These are phyloP conservation scores for Ceriops zippeliana DNA, from an alignment of 345 rosid genomes.

Conservation along the genomic window DNA sequence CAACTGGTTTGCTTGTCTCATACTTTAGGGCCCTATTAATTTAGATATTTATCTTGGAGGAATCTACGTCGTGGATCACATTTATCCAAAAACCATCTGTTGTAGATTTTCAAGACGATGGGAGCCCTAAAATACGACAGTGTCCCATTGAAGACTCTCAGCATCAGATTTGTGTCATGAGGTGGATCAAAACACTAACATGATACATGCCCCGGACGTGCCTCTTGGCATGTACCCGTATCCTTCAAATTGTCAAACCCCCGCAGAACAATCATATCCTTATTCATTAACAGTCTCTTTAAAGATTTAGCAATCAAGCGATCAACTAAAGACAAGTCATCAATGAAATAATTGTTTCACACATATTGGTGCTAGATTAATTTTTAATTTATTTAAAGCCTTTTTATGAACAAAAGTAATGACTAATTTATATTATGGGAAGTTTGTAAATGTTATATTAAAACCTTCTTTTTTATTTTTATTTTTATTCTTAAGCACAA, in stretches of 20 bases:
- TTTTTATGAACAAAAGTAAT: no score
- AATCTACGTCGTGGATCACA: slow-evolving; percentile 29
- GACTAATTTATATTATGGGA: no score
- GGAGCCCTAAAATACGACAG: slow-evolving; percentile 22
- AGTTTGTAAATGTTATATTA: no score
- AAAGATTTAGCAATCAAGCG: no score
- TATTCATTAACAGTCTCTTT: neutral
- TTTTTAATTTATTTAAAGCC: no score
- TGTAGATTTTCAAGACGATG: slow-evolving; percentile 16
- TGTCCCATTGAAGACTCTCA: slow-evolving; percentile 37
- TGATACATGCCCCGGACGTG: slow-evolving; percentile 29
- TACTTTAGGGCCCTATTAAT: slow-evolving; percentile 8
- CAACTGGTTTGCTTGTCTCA: slow-evolving; percentile 20
- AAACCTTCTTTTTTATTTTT: no score
- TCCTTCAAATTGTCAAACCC: slow-evolving; percentile 38
- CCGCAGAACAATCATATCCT: slow-evolving; percentile 32
- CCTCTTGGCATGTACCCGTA: slow-evolving; percentile 31
- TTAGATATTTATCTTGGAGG: slow-evolving; percentile 11
- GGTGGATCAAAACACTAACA: slow-evolving; percentile 34
- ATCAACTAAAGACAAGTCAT: no score
- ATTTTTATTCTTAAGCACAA: no score
- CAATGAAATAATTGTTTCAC: no score
- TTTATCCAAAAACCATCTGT: slow-evolving; percentile 27
- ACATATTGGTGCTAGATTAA: no score
- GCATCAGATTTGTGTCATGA: slow-evolving; percentile 22